Evolutionary conservation across 2,329 filamentous ascomycete species (phyloP), one percentile per base, ranked within the genome.

Genomic region (Leptographium flavum): DNA sequence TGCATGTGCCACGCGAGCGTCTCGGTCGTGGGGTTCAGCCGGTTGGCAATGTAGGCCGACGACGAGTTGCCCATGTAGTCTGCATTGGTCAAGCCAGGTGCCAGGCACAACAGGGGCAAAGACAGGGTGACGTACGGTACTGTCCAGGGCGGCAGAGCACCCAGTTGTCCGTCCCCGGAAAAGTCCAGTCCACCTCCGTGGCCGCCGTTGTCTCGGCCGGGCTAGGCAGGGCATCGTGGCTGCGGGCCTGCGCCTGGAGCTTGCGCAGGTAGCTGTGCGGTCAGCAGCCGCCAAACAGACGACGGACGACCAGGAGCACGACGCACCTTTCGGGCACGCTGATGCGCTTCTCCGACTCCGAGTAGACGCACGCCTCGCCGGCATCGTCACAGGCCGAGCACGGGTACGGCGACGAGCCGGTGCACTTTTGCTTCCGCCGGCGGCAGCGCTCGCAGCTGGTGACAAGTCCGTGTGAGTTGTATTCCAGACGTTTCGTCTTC

Each of bases 171-270:
- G 32, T 38, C n/a, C 33, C 42, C 23, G 42, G 23, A 22, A 43
- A 43, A 32, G 42, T 43, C 42, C 42, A 43, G 15, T 45, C 43
- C 4, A 40, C 43, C 15, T 39, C 49, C 14, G 47, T 31, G 10
- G 46, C 43, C 31, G 46, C 36, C 23, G 48, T 39, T n/a, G 48
- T 50, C 28, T 46, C 41, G 4, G 49, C 46, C 35, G 49, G 46
- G 17, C 42, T 48, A 13, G 49, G 46, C 38, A 48, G 21, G 23
- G 15, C 42, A 36, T 37, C 33, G 4, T 23, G 42, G 17, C 13
- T 7, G 22, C 35, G 42, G 15, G 42, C 42, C 21, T 43, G 42
- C 11, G 32, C n/a, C 25, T 43, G 42, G 5, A 43, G 42, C 27
- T 38, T 37, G 4, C 30, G 32, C 23, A 43, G 42, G 11, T 43